A percentile compares a stretch with the other conserved stretches of the same genome.
phyloP scores from a whole-genome alignment of 306 rosid species.

The Astragalus glycyphyllos region DNA sequence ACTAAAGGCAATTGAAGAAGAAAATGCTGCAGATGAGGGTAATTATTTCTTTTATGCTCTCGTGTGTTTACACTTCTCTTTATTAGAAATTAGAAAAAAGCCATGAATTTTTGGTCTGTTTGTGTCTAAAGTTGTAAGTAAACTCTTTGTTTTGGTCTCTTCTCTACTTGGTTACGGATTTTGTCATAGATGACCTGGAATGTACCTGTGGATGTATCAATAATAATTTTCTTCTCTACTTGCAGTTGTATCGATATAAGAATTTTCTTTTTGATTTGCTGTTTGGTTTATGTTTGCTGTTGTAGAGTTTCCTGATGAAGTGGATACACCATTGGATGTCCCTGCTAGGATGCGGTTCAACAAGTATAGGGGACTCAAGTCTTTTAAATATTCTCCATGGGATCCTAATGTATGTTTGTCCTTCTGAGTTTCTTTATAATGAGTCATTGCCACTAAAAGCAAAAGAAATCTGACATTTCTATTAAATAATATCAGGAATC shows the following conservation, averaged over 20 bases:
- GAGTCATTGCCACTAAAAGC: slow-evolving; percentile 1
- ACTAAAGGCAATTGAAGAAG: too few species aligned
- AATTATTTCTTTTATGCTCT: neutral
- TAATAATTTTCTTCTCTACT: neutral
- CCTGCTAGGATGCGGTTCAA: slow-evolving; percentile 88
- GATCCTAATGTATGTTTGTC: slow-evolving; percentile 71
- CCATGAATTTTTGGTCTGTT: slow-evolving; percentile 5
- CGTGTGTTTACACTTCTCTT: neutral
- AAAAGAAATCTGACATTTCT: slow-evolving; percentile 30
- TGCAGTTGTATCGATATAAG: slow-evolving; percentile 16
- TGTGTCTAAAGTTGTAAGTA: slow-evolving; percentile 14
- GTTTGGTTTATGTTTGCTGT: slow-evolving; percentile 30
- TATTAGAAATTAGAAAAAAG: neutral
- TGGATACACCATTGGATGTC: slow-evolving; percentile 86
- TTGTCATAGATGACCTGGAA: slow-evolving; percentile 17
- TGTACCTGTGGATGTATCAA: neutral
- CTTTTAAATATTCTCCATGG: slow-evolving; percentile 89
- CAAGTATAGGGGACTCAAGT: slow-evolving; percentile 89
- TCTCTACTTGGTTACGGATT: neutral
- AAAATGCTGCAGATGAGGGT: slow-evolving; percentile 74
- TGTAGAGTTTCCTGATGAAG: slow-evolving; percentile 93
- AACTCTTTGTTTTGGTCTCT: neutral
- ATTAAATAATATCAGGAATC: slow-evolving; percentile 67
- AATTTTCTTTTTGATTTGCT: slow-evolving; percentile 2
- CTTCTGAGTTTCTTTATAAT: slow-evolving; percentile 21